A percentile compares a stretch with the other conserved stretches of the same genome.
Evolutionary conservation across 2,329 filamentous ascomycete genomes (phyloP).

Genomic region (Penicillium sp.): DNA sequence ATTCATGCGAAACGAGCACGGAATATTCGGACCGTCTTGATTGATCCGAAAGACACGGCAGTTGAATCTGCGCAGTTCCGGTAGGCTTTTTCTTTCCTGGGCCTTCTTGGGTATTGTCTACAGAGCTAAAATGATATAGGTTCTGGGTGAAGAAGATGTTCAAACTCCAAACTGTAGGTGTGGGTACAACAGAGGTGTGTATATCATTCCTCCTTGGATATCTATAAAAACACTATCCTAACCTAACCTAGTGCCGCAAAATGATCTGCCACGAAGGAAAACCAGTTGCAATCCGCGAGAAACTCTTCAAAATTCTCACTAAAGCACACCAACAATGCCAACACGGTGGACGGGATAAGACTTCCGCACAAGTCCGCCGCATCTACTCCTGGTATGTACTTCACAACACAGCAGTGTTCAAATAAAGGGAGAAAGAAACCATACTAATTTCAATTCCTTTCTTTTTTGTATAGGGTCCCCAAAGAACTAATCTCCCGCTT

Average conservation of each 20-base stretch:
- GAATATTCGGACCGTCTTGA: conserved; percentile 52
- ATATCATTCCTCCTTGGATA: too few relatives aligned
- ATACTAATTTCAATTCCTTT: too few relatives aligned
- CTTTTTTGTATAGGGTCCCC: conserved; percentile 47
- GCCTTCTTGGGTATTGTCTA: too few relatives aligned
- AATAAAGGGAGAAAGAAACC: too few relatives aligned
- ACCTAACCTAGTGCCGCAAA: conserved; percentile 35
- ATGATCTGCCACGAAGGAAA: conserved; percentile 57
- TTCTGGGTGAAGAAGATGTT: conserved; percentile 62
- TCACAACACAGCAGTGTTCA: too few relatives aligned
- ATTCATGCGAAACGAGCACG: conserved; percentile 53
- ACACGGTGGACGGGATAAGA: conserved; percentile 58
- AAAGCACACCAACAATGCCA: conserved; percentile 56
- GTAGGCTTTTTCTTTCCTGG: conserved; percentile 33
- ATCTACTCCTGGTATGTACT: conserved; percentile 54
- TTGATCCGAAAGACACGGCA: conserved; percentile 55
- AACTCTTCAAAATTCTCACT: conserved; percentile 56
- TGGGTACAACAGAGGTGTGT: conserved; percentile 44
- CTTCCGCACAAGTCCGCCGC: conserved; percentile 55
- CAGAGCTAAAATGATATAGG: conserved; percentile 30
- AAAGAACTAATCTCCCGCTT: conserved; percentile 58
- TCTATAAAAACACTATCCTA: too few relatives aligned
- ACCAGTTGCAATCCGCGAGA: conserved; percentile 57
- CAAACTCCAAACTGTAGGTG: conserved; percentile 47
- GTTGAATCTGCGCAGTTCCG: conserved; percentile 57